phyloP scores from a whole-genome alignment of 1,284 basidiomycete species.

The Trichosporon faecale region DNA sequence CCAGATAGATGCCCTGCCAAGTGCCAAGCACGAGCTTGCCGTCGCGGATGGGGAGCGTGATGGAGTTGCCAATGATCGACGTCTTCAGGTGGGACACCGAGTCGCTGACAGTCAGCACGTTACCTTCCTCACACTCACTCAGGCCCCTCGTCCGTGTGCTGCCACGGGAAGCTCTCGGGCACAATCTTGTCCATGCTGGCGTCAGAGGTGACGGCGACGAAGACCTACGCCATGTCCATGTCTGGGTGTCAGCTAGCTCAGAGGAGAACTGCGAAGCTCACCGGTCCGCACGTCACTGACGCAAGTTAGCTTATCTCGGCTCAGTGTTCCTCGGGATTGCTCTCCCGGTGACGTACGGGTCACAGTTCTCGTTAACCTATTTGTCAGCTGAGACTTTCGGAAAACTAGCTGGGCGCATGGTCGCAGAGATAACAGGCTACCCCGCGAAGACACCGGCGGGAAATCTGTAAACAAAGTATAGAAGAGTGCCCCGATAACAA shows the following conservation, averaged over 20 bases:
- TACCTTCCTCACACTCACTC: conserved; percentile 60
- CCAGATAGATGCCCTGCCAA: conserved; percentile 67
- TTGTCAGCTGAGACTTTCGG: not conserved
- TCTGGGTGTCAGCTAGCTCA: conserved; percentile 34
- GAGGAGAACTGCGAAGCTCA: conserved; percentile 15
- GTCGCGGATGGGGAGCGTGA: conserved; percentile 80
- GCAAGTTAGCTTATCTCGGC: not conserved
- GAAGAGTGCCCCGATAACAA: not conserved
- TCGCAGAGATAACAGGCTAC: not conserved
- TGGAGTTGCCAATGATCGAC: conserved; percentile 72
- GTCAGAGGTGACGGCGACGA: not conserved
- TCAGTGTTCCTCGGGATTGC: not conserved
- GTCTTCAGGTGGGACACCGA: conserved; percentile 85
- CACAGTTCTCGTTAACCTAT: conserved; percentile 48
- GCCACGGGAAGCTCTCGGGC: conserved; percentile 80
- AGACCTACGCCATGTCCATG: conserved; percentile 54
- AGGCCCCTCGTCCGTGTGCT: conserved; percentile 83
- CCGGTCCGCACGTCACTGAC: conserved; percentile 12
- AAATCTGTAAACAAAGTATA: not conserved
- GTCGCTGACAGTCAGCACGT: conserved; percentile 38
- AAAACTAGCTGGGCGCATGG: not conserved
- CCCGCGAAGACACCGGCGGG: not conserved
- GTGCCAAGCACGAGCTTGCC: conserved; percentile 79
- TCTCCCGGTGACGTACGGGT: conserved; percentile 34
- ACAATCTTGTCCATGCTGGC: conserved; percentile 71